Evolutionary conservation across 768 basidiomycete species (phyloP).

Genomic region (Tylopilus sp.): DNA sequence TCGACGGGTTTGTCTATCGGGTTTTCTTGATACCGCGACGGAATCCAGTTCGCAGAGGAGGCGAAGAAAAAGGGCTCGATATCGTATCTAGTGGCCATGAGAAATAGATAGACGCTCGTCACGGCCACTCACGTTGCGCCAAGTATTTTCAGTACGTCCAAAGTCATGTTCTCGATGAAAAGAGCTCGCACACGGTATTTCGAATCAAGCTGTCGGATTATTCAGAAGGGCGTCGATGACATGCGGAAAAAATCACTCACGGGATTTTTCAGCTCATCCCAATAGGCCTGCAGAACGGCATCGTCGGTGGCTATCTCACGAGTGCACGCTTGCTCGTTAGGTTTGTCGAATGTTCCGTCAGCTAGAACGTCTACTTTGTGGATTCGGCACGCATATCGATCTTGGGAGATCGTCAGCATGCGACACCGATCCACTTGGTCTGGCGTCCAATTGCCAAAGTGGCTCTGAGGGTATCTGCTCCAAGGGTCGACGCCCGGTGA

Average conservation of each 20-base stretch:
- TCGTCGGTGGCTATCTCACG: slow-evolving; percentile 17
- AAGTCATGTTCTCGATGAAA: too few species aligned
- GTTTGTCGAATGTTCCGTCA: slow-evolving; percentile 16
- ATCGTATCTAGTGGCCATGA: too few species aligned
- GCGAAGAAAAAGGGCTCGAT: too few species aligned
- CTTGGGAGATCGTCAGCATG: slow-evolving; percentile 24
- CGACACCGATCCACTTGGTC: slow-evolving; percentile 29
- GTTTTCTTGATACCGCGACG: too few species aligned
- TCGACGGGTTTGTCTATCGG: slow-evolving; percentile 23
- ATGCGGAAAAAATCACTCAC: slow-evolving; percentile 17
- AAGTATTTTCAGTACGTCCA: too few species aligned
- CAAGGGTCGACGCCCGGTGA: slow-evolving; percentile 3
- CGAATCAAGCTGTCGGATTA: too few species aligned
- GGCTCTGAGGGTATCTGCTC: slow-evolving; percentile 28
- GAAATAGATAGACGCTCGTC: too few species aligned
- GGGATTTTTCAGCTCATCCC: slow-evolving; percentile 25
- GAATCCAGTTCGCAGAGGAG: too few species aligned
- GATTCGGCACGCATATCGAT: slow-evolving; percentile 13
- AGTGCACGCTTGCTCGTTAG: neutral
- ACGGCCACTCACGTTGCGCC: too few species aligned
- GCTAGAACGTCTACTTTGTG: slow-evolving; percentile 21
- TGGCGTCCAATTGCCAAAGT: slow-evolving; percentile 34
- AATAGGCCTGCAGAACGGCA: slow-evolving; percentile 15
- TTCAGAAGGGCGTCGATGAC: too few species aligned
- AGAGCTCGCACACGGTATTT: too few species aligned